Evolutionary conservation across 179 eudicot species (phyloP), one percentile per base, ranked within the genome.

Genomic region (Nepenthes alata): DNA sequence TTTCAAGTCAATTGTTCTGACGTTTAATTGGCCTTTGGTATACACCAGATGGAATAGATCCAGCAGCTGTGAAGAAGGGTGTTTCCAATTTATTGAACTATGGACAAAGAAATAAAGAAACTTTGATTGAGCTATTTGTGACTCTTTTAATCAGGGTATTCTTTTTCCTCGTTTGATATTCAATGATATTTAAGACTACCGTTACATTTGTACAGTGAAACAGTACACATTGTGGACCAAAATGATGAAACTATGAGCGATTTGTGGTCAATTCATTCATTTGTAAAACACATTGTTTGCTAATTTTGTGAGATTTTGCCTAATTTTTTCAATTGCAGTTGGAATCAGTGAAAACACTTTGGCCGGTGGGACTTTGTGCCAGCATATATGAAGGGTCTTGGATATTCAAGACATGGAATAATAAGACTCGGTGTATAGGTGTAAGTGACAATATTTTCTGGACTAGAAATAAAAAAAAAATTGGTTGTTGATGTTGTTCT

Each of bases 361-460:
- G 95, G 98, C 52, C 69, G 5, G 70, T 71, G 72, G 96, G 98
- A 45, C 87, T 89, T 62, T 93, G 96, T 70, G 96, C 75, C 25
- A 86, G 96, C 74, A 67, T 73, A 8, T 85, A 70, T 41, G 75
- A 81, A 69, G 98, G 81, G 61, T 70, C 80, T 16, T 93, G 98
- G 98, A 77, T 75, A 70, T 63, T 47, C 36, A 86, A 81, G 73
- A 71, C 61, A 39, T 81, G 83, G 83, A 68, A 70, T 10, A 60
- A 75, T 11, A 77, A 77, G 35, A 62, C 57, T 9, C 16, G 41
- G n/a, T 14, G 45, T 56, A 77, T 86, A 37, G 81, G 83, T 76
- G 98, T 89, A 80, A 84, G 70, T 67, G 65, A 9, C 58, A 35
- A 0, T 25, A 16, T 61, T 36, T 57, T 13, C 53, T 64, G 12